phyloP scores from a whole-genome alignment of 768 basidiomycete genomes.

The Phylloporus sp. region DNA sequence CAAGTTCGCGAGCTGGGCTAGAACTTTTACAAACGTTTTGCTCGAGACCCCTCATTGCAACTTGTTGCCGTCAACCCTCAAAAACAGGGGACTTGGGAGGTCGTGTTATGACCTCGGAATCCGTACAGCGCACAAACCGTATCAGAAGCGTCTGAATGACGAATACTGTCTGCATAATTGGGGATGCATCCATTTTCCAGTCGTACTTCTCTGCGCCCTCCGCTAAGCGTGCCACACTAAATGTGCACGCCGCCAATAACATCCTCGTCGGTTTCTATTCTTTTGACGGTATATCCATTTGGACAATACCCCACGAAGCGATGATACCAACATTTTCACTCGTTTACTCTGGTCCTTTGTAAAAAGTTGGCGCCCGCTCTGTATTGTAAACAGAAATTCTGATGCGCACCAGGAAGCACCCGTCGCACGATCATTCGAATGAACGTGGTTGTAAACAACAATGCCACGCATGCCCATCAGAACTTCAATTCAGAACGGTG shows the following conservation, averaged over 20 bases:
- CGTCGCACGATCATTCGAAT: not conserved
- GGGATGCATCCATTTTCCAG: constrained; percentile 26
- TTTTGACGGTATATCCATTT: constrained; percentile 7
- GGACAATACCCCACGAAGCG: constrained; percentile 5
- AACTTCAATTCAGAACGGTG: not conserved
- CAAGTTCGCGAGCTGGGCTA: constrained; percentile 13
- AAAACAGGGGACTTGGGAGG: constrained; percentile 15
- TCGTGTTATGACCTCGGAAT: constrained; percentile 11
- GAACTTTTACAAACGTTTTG: constrained; percentile 3
- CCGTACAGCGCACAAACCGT: constrained; percentile 9
- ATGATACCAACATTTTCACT: constrained; percentile 2
- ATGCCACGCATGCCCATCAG: not conserved
- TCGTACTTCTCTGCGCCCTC: constrained; percentile 27
- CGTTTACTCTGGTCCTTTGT: not conserved
- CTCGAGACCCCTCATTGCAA: constrained; percentile 18
- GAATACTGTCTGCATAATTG: constrained; percentile 14
- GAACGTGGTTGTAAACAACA: not conserved
- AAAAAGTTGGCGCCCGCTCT: not conserved
- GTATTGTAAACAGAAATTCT: not conserved
- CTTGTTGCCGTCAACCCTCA: constrained; percentile 11
- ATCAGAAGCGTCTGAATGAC: constrained; percentile 23
- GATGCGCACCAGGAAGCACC: not conserved
- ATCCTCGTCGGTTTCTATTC: constrained; percentile 6
- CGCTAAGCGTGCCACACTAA: constrained; percentile 6
- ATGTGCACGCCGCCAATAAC: constrained; percentile 6